Conservation (phyloP, 495 filamentous ascomycete species). For the Penicillium dipodomyicola region DNA sequence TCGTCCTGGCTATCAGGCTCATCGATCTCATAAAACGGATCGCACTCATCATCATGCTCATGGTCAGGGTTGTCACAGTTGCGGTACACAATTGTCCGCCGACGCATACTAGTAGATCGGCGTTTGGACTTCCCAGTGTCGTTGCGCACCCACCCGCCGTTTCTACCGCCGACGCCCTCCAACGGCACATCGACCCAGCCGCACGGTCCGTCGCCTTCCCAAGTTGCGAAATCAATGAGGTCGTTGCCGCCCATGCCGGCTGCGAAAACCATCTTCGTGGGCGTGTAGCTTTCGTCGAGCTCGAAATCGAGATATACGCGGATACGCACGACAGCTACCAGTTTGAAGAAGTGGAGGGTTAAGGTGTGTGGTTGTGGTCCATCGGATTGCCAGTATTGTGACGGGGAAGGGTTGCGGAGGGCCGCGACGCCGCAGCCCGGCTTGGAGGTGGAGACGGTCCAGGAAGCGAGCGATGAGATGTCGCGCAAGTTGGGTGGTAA, state of each 20-base stretch:
- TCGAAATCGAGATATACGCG: slow-evolving; percentile 88
- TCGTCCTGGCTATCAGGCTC: slow-evolving; percentile 13
- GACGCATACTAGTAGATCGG: slow-evolving; percentile 14
- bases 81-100: slow-evolving; percentile 1
- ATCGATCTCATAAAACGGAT: slow-evolving; percentile 6
- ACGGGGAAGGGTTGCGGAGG: slow-evolving; percentile 73
- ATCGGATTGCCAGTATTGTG: slow-evolving; percentile 94
- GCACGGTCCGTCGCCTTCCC: slow-evolving; percentile 71
- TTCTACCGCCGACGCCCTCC: slow-evolving; percentile 57
- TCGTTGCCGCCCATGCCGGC: slow-evolving; percentile 88
- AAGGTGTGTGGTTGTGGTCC: slow-evolving; percentile 94
- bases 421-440: slow-evolving; percentile 86
- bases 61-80: slow-evolving; percentile 5
- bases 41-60: slow-evolving; percentile 7
- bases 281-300: slow-evolving; percentile 94
- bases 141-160: slow-evolving; percentile 38
- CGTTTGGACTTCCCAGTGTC: slow-evolving; percentile 10
- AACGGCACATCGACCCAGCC: slow-evolving; percentile 90
- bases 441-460: slow-evolving; percentile 88
- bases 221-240: slow-evolving; percentile 74
- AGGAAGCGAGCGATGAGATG: slow-evolving; percentile 90
- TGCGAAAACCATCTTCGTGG: slow-evolving; percentile 80
- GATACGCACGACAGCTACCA: slow-evolving; percentile 78
- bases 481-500: slow-evolving; percentile 64
- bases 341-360: slow-evolving; percentile 91